These are phyloP conservation scores for Lachnellula occidentalis DNA, from an alignment of 2,329 filamentous ascomycete species.

Conservation along the genomic window DNA sequence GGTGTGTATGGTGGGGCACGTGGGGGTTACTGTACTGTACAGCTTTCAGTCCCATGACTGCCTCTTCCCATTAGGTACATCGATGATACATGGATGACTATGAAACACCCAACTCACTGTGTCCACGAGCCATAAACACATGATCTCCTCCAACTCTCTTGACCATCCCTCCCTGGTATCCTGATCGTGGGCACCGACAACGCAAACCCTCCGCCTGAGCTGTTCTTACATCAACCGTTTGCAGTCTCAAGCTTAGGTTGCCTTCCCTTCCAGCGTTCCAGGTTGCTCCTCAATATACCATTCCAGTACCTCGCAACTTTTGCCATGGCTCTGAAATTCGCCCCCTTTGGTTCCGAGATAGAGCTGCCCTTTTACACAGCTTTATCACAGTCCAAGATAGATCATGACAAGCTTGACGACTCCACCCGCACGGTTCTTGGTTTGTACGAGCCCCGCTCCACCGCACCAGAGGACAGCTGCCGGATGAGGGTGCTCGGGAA, in stretches of 20 bases:
- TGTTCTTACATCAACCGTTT: too few species aligned
- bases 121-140: not conserved
- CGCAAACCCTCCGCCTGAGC: too few species aligned
- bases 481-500: constrained; percentile 87
- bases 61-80: not conserved
- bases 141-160: not conserved
- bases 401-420: constrained; percentile 95
- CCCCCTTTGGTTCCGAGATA: constrained; percentile 88
- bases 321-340: constrained; percentile 59
- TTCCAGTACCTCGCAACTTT: not conserved
- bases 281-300: not conserved
- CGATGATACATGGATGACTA: not conserved
- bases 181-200: too few species aligned
- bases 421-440: constrained; percentile 82
- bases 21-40: not conserved
- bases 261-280: too few species aligned
- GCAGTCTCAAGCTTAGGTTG: too few species aligned
- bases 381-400: constrained; percentile 88
- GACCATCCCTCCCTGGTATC: too few species aligned
- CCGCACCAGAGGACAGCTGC: constrained; percentile 70
- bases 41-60: not conserved
- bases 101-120: not conserved
- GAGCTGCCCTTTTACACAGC: constrained; percentile 93
- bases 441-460: constrained; percentile 76
- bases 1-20: not conserved